Conservation (phyloP, 2,329 filamentous ascomycete species). For the Aspergillus novofumigatus region DNA sequence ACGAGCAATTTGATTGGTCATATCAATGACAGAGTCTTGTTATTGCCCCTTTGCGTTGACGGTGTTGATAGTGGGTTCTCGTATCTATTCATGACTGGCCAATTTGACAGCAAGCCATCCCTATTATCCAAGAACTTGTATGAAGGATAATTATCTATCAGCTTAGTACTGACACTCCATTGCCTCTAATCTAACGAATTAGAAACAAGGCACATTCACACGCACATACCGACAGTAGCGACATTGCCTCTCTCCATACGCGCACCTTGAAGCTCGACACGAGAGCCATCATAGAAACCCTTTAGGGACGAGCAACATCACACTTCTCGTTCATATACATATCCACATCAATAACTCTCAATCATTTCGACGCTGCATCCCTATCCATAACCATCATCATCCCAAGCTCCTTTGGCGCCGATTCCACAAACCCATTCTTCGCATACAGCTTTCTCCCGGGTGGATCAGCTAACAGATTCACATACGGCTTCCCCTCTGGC, state of each 20-base stretch:
- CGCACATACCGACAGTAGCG: too few species aligned
- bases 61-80: too few species aligned
- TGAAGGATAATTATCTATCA: too few species aligned
- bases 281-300: not conserved
- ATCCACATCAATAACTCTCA: not conserved
- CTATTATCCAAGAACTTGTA: not conserved
- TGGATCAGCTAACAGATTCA: constrained; percentile 46
- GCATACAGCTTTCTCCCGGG: constrained; percentile 44
- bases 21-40: too few species aligned
- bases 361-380: not conserved
- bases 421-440: constrained; percentile 46
- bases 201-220: not conserved
- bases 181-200: not conserved
- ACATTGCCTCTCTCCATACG: too few species aligned
- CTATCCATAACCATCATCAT: constrained; percentile 28
- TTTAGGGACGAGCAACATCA: not conserved
- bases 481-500: constrained; percentile 35
- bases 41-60: not conserved
- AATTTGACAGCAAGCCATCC: not conserved
- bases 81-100: not conserved
- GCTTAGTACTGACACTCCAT: not conserved
- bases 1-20: too few species aligned
- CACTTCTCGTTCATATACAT: not conserved
- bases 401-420: constrained; percentile 32
- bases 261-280: not conserved